Evolutionary conservation across 1,284 basidiomycete species (phyloP), one percentile per base, ranked within the genome.

Genomic region (Irpex lacteus): DNA sequence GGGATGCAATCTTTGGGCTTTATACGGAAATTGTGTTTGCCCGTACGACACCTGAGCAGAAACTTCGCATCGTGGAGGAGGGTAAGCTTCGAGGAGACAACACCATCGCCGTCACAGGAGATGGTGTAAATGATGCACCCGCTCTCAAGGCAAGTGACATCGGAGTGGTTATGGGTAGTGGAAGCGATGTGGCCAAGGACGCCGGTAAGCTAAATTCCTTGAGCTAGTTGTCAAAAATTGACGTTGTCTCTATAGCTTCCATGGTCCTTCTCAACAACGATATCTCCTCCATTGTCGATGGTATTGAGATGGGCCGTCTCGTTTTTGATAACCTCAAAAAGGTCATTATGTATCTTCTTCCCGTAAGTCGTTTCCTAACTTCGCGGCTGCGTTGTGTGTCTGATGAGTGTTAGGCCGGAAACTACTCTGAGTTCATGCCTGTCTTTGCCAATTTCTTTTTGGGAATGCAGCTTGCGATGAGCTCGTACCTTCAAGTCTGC

Each of bases 1-100:
- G 85, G 82, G 79, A 84, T 38, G 65, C 71, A 47, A 69, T 82
- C 8, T 18, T 70, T 75, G 64, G 81, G 74, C 66, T 80, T 59
- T 91, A 87, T 72, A 79, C 84, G 36, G 90, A 91, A 71, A 82
- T 91, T 63, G 89, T 91, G 6, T 92, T 92, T 66, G 87, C 89
- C 0, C 82, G 90, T 37, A 91, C 89, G 1, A 88, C 87, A 0
- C 90, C 90, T 0, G 87, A 91, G 71, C 87, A 89, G 74, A 92
- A 92, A 73, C 77, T 92, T 13, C 78, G 81, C 40, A 91, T 92
- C 65, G 89, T 91, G 64, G 83, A 84, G 63, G 81, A 83, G 57
- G 81, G 88, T 66, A 85, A 88, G 70, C 74, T 73, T 15, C 77
- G 84, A 3, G 70, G 70, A 6, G 79, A 79, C 3, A 82, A 81